A percentile compares a stretch with the other conserved stretches of the same genome.
Conservation (phyloP, 2,329 filamentous ascomycete species). For the Aspergillus sp. region DNA sequence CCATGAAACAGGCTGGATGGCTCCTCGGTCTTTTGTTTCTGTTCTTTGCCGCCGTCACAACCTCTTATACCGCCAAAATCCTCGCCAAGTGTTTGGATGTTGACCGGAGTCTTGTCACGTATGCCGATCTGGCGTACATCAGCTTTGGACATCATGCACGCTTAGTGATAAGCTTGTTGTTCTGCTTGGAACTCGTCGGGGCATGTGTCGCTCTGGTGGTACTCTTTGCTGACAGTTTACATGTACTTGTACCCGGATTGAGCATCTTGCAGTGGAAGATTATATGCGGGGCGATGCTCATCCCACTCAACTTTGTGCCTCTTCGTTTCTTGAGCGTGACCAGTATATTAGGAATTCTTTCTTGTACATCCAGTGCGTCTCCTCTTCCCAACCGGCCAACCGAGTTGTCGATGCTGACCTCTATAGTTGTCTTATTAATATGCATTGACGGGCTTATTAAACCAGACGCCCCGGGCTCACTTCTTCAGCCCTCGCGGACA, state of each 20-base stretch:
- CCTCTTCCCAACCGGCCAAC: not conserved
- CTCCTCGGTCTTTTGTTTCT: conserved; percentile 75
- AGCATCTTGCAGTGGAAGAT: conserved; percentile 77
- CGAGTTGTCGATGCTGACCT: conserved; percentile 24
- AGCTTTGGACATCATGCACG: conserved; percentile 82
- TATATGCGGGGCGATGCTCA: conserved; percentile 71
- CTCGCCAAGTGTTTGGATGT: conserved; percentile 86
- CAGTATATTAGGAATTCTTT: conserved; percentile 88
- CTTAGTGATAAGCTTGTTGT: conserved; percentile 77
- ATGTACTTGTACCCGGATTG: conserved; percentile 70
- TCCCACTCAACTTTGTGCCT: conserved; percentile 82
- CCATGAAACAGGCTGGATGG: conserved; percentile 85
- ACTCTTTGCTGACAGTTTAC: conserved; percentile 87
- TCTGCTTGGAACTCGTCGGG: conserved; percentile 81
- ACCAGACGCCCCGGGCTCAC: conserved; percentile 72
- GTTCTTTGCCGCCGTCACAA: conserved; percentile 69
- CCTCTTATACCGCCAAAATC: conserved; percentile 80
- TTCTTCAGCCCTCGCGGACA: conserved; percentile 75
- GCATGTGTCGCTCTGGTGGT: conserved; percentile 87
- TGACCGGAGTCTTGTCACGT: conserved; percentile 82
- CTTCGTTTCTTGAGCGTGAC: conserved; percentile 83
- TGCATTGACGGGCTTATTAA: conserved; percentile 86
- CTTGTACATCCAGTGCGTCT: conserved; percentile 77
- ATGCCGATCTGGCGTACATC: conserved; percentile 88
- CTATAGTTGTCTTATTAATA: conserved; percentile 74